phyloP scores from a whole-genome alignment of 371 early-diverging fungal genomes.

The Apophysomyces trapeziformis region DNA sequence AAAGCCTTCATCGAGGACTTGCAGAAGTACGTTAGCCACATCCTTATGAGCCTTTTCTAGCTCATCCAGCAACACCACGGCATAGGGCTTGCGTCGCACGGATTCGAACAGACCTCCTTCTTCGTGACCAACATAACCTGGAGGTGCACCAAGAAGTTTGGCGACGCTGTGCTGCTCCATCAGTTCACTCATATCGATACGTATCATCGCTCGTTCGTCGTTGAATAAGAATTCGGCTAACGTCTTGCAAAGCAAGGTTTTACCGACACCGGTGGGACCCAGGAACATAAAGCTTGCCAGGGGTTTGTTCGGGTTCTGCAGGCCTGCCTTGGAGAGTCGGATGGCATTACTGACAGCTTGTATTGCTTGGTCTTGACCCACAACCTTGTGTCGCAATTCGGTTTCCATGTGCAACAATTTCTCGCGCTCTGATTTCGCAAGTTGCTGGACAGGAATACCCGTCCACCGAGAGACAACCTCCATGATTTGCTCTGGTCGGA shows the following conservation, averaged over 20 bases:
- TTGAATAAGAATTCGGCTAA: conserved; percentile 89
- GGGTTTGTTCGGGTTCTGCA: conserved; percentile 80
- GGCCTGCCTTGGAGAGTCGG: conserved; percentile 79
- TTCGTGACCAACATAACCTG: conserved; percentile 88
- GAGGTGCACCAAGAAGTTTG: conserved; percentile 90
- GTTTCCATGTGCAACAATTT: conserved; percentile 83
- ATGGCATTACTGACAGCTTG: conserved; percentile 77
- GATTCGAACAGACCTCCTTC: conserved; percentile 91
- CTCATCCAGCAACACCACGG: conserved; percentile 91
- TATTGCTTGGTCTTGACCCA: conserved; percentile 89
- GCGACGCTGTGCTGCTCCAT: conserved; percentile 82
- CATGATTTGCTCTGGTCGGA: conserved; percentile 86
- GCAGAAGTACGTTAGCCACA: conserved; percentile 78
- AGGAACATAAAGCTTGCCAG: conserved; percentile 93
- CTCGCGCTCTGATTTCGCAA: conserved; percentile 82
- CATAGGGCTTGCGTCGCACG: conserved; percentile 87
- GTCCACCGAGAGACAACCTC: conserved; percentile 89
- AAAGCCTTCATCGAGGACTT: conserved; percentile 92
- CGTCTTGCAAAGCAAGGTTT: conserved; percentile 84
- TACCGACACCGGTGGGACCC: conserved; percentile 93
- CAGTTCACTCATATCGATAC: conserved; percentile 95
- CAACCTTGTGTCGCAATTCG: conserved; percentile 71
- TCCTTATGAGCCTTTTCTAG: conserved; percentile 91
- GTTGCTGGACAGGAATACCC: conserved; percentile 84
- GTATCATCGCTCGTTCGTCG: conserved; percentile 81